Evolutionary conservation across 306 rosid genomes (phyloP), one percentile per base, ranked within the genome.

Genomic region (Pachyrhizus erosus): DNA sequence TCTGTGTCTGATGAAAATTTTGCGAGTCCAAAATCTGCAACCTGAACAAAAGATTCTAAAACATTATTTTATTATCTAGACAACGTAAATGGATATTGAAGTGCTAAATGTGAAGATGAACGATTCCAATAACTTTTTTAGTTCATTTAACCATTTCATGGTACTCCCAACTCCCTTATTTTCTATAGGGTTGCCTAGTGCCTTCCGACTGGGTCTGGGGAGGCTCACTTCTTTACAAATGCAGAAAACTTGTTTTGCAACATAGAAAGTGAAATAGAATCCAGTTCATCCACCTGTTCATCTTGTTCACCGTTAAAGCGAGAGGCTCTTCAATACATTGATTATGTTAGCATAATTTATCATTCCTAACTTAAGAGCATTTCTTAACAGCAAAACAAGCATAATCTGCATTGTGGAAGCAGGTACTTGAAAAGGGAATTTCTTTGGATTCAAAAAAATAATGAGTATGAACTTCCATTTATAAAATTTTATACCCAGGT

Each of bases 1-100:
- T 91, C 90, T 10, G 86, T 72, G 18, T 91, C 93, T 23, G 57
- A 80, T 52, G 85, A 80, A 76, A 87, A 18, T 76, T 85, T 91
- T 31, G 93, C 96, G 43, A 91, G 91, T 42, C 96, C 96, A 82
- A 91, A 91, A 82, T 89, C 93, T 12, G 91, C 92, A 73, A 89
- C 93, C 93, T 91, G 88, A 72, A 55, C 37, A 45, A 49, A 52
- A 26, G 15, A 73, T 26, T 64, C 8, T 0, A 10, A 46, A 58
- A 20, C 46, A 17, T 52, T 49, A 79, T 33, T 40, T 14, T 52
- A 18, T 60, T 73, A 31, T 2, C 1, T 29, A 58, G 57, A 34
- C 1, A 1, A 62, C 34, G 40, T 61, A 34, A 40, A 61, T 34
- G 39, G 31, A 49, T 34, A 69, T 21, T 45, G 10, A 31, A 68